These are phyloP conservation scores for Mycena haematopus DNA, from an alignment of 768 basidiomycete species.

Conservation along the genomic window DNA sequence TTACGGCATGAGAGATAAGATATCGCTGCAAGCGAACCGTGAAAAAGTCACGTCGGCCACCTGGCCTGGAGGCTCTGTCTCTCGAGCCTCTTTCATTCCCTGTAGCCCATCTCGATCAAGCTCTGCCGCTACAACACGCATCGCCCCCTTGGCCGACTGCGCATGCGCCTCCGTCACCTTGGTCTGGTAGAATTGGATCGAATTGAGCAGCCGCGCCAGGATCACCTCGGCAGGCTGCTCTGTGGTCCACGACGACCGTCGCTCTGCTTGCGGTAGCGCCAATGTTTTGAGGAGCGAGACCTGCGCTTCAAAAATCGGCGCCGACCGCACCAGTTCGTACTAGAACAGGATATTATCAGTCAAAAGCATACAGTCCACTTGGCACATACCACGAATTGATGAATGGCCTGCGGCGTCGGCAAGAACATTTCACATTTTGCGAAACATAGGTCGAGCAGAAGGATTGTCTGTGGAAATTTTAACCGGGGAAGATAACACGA, in stretches of 20 bases:
- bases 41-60: conserved; percentile 35
- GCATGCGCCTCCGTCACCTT: conserved; percentile 53
- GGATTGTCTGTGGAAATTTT: conserved; percentile 47
- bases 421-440: conserved; percentile 59
- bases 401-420: conserved; percentile 58
- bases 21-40: conserved; percentile 61
- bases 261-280: conserved; percentile 38
- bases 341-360: conserved; percentile 32
- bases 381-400: conserved; percentile 65
- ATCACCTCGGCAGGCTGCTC: conserved; percentile 44
- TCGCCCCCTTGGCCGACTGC: conserved; percentile 58
- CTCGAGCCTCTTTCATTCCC: conserved; percentile 35
- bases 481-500: conserved; percentile 2
- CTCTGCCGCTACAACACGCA: conserved; percentile 63
- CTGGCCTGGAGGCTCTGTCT: conserved; percentile 55
- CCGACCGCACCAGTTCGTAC: conserved; percentile 73
- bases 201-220: conserved; percentile 48
- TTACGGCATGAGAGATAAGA: conserved; percentile 57
- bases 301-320: conserved; percentile 56
- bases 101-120: conserved; percentile 69
- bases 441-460: conserved; percentile 59
- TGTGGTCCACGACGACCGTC: conserved; percentile 33
- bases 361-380: background rate
- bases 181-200: conserved; percentile 59
- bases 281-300: conserved; percentile 49